Base-by-base conservation (phyloP, 306 rosid species). In the Amphicarpaea edgeworthii region DNA sequence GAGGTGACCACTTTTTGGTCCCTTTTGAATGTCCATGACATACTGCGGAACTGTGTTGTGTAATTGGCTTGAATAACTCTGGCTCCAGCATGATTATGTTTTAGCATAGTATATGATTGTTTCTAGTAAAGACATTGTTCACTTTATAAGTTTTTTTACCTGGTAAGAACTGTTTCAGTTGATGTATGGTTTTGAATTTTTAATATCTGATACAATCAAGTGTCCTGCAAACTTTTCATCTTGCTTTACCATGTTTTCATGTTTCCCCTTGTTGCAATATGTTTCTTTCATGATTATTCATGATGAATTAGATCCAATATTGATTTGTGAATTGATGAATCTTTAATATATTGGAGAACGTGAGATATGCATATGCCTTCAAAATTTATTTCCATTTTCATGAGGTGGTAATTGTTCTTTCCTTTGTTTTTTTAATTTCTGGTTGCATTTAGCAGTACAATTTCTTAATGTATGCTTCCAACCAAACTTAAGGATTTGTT, bases 341-440 rank as follows among this genome's bases (percentile, higher is more conserved):
- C 37, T 70, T 64, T 6, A 47, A 75, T 57, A 30, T 69, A 26
- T 37, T 23, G 17, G 20, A 55, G 70, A 57, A 58, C 7, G 70
- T 37, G 46, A 63, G 58, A 41, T 65, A 64, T 54, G 41, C 69
- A 41, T 65, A 64, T 54, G 41, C 69, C 51, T 80, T 58, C 68
- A 28, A 49, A 57, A 6, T 19, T 30, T 37, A 62, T 76, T 82
- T 54, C 55, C 76, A 15, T 53, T 15, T 50, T 55, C 68, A 3
- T 61, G 66, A 60, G 12, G 45, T 77, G 68, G 11, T 17, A 19
- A 66, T 77, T 51, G 26, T 21, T 66, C 23, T 65, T 68, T 6
- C 32, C 49, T 54, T 17, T 15, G 47, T 21, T 21, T 47, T 75
- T 76, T 17, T 38, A 1, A 5, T 50, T 58, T 49, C 8, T 65